A percentile compares a stretch with the other conserved stretches of the same genome.
Evolutionary conservation across 2,329 filamentous ascomycete genomes (phyloP).

Genomic region (Colletotrichum sp.): DNA sequence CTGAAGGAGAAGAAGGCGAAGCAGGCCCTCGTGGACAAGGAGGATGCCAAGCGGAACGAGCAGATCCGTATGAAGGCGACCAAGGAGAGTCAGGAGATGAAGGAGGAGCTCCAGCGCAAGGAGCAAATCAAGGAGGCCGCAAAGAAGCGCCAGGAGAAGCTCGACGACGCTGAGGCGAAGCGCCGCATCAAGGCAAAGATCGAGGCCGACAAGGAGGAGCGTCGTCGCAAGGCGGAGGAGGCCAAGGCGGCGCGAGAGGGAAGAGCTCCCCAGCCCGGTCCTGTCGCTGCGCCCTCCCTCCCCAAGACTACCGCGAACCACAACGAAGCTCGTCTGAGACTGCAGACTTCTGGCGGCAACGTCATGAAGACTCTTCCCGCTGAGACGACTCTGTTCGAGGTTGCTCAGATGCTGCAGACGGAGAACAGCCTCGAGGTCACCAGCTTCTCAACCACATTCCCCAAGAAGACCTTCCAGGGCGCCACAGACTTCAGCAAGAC

Average conservation of each 20-base stretch:
- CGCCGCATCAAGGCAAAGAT: constrained; percentile 92
- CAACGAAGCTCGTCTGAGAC: constrained; percentile 79
- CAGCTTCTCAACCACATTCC: constrained; percentile 87
- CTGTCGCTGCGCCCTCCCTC: constrained; percentile 51
- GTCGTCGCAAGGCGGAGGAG: constrained; percentile 82
- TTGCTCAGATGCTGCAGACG: constrained; percentile 75
- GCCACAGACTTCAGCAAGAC: constrained; percentile 84
- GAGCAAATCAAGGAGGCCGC: constrained; percentile 92
- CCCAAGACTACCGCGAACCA: constrained; percentile 73
- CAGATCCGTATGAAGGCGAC: constrained; percentile 85
- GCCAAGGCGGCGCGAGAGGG: constrained; percentile 89
- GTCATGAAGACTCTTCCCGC: constrained; percentile 88
- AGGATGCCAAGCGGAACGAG: constrained; percentile 87
- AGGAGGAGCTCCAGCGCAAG: constrained; percentile 87
- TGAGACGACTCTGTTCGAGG: constrained; percentile 91
- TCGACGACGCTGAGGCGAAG: constrained; percentile 83
- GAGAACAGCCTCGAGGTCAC: constrained; percentile 75
- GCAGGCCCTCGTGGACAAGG: constrained; percentile 75
- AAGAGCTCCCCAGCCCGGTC: constrained; percentile 53
- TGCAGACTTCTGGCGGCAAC: constrained; percentile 79
- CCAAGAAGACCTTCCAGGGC: constrained; percentile 78
- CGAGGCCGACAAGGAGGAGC: constrained; percentile 90
- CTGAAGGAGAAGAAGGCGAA: constrained; percentile 74
- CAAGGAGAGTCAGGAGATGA: constrained; percentile 85
- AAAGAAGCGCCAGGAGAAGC: constrained; percentile 86